Percentiles rank a stretch among this genome's conserved stretches.
phyloP scores from a whole-genome alignment of 192 early-diverging fungal genomes.

The Entomortierella beljakovae region DNA sequence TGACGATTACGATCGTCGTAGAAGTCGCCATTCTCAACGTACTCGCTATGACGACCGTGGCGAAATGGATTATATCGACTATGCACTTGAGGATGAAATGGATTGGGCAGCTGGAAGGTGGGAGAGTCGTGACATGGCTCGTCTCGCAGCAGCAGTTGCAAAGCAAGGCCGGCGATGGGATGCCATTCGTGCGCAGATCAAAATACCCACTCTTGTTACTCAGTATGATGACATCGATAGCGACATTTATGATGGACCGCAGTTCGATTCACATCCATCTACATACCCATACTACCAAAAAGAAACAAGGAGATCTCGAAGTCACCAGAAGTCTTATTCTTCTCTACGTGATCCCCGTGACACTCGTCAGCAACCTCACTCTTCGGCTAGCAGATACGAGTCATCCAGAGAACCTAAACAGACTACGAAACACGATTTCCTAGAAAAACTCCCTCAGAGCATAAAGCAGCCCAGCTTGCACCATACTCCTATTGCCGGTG shows the following conservation, averaged over 20 bases:
- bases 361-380: neutral
- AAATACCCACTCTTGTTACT: conserved; percentile 29
- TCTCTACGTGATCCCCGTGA: neutral
- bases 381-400: too few species aligned
- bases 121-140: conserved; percentile 49
- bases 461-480: too few species aligned
- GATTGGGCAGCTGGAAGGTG: conserved; percentile 47
- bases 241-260: conserved; percentile 37
- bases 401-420: too few species aligned
- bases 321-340: neutral
- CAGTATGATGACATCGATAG: conserved; percentile 27
- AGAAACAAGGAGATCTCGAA: conserved; percentile 1
- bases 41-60: conserved; percentile 16
- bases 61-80: conserved; percentile 7
- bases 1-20: neutral
- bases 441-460: too few species aligned
- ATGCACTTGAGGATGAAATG: conserved; percentile 38
- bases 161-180: conserved; percentile 52
- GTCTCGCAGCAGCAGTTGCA: conserved; percentile 41
- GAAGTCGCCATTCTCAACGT: neutral
- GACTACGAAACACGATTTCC: too few species aligned
- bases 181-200: conserved; percentile 40
- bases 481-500: too few species aligned
- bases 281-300: neutral
- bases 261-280: conserved; percentile 7